A percentile compares a stretch with the other conserved stretches of the same genome.
Evolutionary conservation across 1,284 basidiomycete genomes (phyloP).

Genomic region (Microbotryum saponariae): DNA sequence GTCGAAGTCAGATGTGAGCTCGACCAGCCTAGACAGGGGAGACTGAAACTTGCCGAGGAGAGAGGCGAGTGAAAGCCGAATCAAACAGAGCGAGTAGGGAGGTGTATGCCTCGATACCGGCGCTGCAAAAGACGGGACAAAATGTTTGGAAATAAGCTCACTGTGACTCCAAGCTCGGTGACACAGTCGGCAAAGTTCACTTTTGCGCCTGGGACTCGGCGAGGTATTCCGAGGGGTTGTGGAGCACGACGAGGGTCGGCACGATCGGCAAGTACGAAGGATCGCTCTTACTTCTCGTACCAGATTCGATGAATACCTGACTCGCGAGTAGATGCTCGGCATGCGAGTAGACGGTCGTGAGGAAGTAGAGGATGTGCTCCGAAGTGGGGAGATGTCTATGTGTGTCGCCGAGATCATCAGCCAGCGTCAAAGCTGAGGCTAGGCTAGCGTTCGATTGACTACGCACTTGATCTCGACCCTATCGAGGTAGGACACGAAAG

Average conservation of each 20-base stretch:
- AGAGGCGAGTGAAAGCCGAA: slow-evolving; percentile 5
- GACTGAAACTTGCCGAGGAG: rapidly evolving
- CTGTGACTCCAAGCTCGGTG: not conserved
- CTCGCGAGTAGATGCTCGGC: not conserved
- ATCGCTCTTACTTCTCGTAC: not conserved
- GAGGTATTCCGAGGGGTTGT: slow-evolving; percentile 16
- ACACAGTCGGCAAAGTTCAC: not conserved
- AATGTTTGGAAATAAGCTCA: not conserved
- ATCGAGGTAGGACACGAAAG: slow-evolving; percentile 3
- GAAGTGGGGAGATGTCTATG: slow-evolving; percentile 19
- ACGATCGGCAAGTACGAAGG: slow-evolving; percentile 15
- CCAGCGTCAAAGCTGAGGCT: not conserved
- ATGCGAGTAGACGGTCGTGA: slow-evolving; percentile 13
- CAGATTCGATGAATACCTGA: not conserved
- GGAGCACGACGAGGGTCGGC: slow-evolving; percentile 24
- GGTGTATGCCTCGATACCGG: slow-evolving; percentile 18
- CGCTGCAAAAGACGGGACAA: not conserved
- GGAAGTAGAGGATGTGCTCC: slow-evolving; percentile 26
- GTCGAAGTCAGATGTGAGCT: no score
- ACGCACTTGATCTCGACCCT: slow-evolving; percentile 19
- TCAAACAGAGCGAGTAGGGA: slow-evolving; percentile 20
- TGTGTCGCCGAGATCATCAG: not conserved
- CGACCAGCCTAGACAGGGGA: not conserved
- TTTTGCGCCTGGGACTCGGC: slow-evolving; percentile 2
- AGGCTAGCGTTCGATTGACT: not conserved